These are phyloP conservation scores for Neurospora sp. DNA, from an alignment of 495 filamentous ascomycete species.

Conservation along the genomic window DNA sequence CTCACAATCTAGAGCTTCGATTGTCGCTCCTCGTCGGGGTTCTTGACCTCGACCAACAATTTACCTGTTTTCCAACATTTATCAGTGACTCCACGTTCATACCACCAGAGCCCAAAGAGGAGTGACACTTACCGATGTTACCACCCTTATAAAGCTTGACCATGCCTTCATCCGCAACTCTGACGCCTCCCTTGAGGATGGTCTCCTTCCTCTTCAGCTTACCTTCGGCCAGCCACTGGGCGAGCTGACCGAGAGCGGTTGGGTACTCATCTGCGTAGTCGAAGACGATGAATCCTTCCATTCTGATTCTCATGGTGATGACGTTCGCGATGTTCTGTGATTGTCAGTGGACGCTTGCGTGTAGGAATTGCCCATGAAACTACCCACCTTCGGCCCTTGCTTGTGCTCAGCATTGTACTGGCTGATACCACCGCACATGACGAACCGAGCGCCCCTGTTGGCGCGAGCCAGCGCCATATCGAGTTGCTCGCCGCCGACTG, in stretches of 20 bases:
- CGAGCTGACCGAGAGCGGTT: conserved; percentile 35
- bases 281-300: conserved; percentile 54
- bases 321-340: conserved; percentile 23
- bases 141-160: conserved; percentile 42
- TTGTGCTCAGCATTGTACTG: conserved; percentile 31
- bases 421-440: conserved; percentile 45
- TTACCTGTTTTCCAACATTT: conserved; percentile 13
- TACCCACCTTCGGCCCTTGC: conserved; percentile 17
- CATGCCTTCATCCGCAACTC: conserved; percentile 40
- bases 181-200: conserved; percentile 44
- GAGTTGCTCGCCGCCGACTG: conserved; percentile 53
- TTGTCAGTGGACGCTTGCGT: background rate
- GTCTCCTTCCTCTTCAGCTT: conserved; percentile 48
- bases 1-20: background rate
- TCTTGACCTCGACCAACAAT: conserved; percentile 23
- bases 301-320: conserved; percentile 30
- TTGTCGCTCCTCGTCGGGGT: conserved; percentile 6
- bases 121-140: conserved; percentile 40
- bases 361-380: background rate
- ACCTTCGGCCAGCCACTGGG: conserved; percentile 42
- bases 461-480: conserved; percentile 50
- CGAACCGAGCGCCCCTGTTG: conserved; percentile 46
- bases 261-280: conserved; percentile 37
- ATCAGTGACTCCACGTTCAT: background rate
- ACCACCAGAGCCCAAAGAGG: background rate